A percentile compares a stretch with the other conserved stretches of the same genome.
phyloP scores from a whole-genome alignment of 1,284 basidiomycete genomes.

The Melampsora americana region DNA sequence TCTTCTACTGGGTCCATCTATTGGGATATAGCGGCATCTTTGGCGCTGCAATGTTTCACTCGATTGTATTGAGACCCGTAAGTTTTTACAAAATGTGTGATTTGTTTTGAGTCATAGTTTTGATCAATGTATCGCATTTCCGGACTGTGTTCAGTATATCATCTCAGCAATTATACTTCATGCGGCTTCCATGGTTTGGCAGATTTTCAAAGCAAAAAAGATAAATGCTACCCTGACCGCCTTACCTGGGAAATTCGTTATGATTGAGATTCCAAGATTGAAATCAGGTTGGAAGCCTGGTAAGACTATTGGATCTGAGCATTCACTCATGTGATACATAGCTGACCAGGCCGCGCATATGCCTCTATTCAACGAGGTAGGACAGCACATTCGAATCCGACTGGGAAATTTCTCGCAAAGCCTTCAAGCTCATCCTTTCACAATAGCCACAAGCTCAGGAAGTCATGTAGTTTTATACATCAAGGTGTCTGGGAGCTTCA shows the following conservation, averaged over 20 bases:
- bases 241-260: conserved; percentile 33
- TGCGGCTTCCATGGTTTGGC: conserved; percentile 25
- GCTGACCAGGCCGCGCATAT: not conserved
- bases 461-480: conserved; percentile 33
- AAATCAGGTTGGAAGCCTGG: conserved; percentile 42
- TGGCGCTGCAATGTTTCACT: conserved; percentile 26
- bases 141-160: conserved; percentile 20
- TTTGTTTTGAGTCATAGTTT: not conserved
- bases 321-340: not conserved
- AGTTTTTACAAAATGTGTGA: not conserved
- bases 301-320: not conserved
- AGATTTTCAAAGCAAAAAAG: conserved; percentile 26
- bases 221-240: conserved; percentile 27
- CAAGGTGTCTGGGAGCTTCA: conserved; percentile 38
- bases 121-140: not conserved
- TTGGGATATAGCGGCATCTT: conserved; percentile 33
- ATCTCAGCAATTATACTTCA: conserved; percentile 25
- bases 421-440: conserved; percentile 41
- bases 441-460: conserved; percentile 28
- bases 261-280: conserved; percentile 33
- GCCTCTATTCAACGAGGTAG: not conserved
- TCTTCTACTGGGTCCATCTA: conserved; percentile 33
- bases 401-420: conserved; percentile 18
- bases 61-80: conserved; percentile 20
- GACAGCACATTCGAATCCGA: conserved; percentile 40